Evolutionary conservation across 495 filamentous ascomycete genomes (phyloP).

Genomic region (Aspergillus haitiensis): DNA sequence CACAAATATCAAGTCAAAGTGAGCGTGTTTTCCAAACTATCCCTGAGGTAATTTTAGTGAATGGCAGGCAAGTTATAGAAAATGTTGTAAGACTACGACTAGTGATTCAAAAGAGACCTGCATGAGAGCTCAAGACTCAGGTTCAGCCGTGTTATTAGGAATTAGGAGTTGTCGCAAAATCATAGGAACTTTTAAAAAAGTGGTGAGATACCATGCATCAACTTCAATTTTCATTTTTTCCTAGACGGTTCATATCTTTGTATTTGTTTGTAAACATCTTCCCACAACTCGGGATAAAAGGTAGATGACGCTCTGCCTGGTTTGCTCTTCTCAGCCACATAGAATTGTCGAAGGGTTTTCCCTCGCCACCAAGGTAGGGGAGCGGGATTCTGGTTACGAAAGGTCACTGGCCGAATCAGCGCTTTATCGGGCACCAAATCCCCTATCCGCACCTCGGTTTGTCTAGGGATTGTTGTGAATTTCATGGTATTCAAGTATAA

Average conservation of each 20-base stretch:
- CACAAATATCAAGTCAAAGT: background rate
- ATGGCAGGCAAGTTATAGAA: background rate
- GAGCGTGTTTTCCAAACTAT: background rate
- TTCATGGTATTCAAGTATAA: slow-evolving; percentile 73
- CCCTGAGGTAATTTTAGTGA: background rate
- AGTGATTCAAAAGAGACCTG: too few species aligned
- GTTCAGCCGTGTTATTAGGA: too few species aligned
- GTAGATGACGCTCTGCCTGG: slow-evolving; percentile 36
- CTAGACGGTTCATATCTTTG: slow-evolving; percentile 22
- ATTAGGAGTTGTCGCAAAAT: too few species aligned
- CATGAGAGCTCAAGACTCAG: too few species aligned
- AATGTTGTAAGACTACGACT: too few species aligned
- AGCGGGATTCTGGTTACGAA: slow-evolving; percentile 37
- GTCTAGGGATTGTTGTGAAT: slow-evolving; percentile 47
- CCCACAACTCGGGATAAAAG: slow-evolving; percentile 48
- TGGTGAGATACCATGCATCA: too few species aligned
- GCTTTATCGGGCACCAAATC: slow-evolving; percentile 39
- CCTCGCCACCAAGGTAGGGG: slow-evolving; percentile 38
- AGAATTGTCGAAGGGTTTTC: slow-evolving; percentile 36
- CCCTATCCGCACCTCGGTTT: slow-evolving; percentile 40
- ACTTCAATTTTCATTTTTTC: slow-evolving; percentile 3
- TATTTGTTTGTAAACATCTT: slow-evolving; percentile 41
- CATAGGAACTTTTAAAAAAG: too few species aligned
- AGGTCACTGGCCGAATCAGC: slow-evolving; percentile 39
- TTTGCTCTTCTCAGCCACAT: slow-evolving; percentile 34